Base-by-base conservation (phyloP, 2,329 filamentous ascomycete species). In the Triangularia setosa region DNA sequence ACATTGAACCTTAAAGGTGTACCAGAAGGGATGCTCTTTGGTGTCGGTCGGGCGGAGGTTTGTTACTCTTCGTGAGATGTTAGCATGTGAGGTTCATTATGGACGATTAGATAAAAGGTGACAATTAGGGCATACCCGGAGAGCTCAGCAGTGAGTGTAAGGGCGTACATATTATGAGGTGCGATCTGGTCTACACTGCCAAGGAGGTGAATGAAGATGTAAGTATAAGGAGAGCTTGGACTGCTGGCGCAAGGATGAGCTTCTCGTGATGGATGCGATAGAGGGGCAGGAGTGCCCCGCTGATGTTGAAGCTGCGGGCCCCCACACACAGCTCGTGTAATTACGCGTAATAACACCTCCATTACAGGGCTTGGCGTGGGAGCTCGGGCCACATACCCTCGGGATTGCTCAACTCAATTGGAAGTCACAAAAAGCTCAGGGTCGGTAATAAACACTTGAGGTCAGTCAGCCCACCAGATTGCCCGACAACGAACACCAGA, bases 1-100 rank as follows among this genome's bases (percentile, higher is more conserved):
- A 79, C 95, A 99, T 81, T 97, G 92, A 35, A 99, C 94, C 75
- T 91, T 95, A 86, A 99, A 98, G 59, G 92, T 97, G 80, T 97
- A 99, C 84, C 90, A 96, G 81, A 97, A 99, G 3, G 93, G 92
- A 65, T 84, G 86, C 18, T 91, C 91, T 71, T 88, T 81, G 6
- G 88, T 92, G 76, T 99, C 95, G 70, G 88, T 83, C 7, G 95
- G 95, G 63, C 89, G 89, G 70, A 99, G 87, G 73, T 95, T 90
- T 65, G 93, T 97, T 65, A 99, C 93, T 55, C 95, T 98, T 72
- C 16, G 48, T 14, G 25, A 60, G 61, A 24, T 23, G 40, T 16
- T 24, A 58, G 27, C 59, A 40, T 25, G 24, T 44, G 21, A 11
- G 56, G 21, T n/a, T n/a, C 35, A 18, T 40, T 18, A 18, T n/a